Evolutionary conservation across 2,329 filamentous ascomycete species (phyloP), one percentile per base, ranked within the genome.

Genomic region (Cylindrodendrum hubeiense): DNA sequence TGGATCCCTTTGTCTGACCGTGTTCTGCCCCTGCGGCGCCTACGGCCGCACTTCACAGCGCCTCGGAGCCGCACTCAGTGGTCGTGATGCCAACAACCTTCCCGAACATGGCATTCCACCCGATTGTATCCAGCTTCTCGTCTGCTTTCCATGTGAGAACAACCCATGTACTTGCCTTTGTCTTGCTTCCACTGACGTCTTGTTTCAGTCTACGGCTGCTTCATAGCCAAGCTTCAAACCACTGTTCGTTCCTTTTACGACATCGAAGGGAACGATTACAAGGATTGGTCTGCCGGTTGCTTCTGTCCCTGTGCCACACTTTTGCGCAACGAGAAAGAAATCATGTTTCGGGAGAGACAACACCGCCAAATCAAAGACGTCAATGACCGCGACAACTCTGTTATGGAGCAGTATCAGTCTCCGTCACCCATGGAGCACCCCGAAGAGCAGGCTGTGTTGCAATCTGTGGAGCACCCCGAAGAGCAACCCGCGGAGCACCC

Each of bases 221-320:
- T 77, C 6, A 39, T 80, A 9, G 66, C 69, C n/a, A 67, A 61
- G 13, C 67, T 80, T 12, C 79, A 80, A 55, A 60, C 62, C 7
- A 69, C 67, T 2, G 70, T 80, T 60, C 78, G 79, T 22, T 44
- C 70, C 3, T 73, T 77, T 33, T 81, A 80, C 67, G 67, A 67
- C 57, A 79, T 81, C 39, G 60, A 74, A 7, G 78, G 79, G 24
- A 56, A 46, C 8, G 46, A 60, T 0, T 33, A 24, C 12, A 34
- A 43, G 4, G 79, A 81, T 55, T 76, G 37, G 15, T 15, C 13
- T 3, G 68, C 71, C 22, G 70, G 72, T 19, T 79, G 75, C 50
- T 77, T 58, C 50, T 76, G 72, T 44, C 79, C 79, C 5, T 70
- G 61, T 43, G 13, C 57, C 1, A 73, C 76, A 15, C 66, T 80